These are phyloP conservation scores for Pouteria campechiana DNA, from an alignment of 179 eudicot species.

Conservation along the genomic window DNA sequence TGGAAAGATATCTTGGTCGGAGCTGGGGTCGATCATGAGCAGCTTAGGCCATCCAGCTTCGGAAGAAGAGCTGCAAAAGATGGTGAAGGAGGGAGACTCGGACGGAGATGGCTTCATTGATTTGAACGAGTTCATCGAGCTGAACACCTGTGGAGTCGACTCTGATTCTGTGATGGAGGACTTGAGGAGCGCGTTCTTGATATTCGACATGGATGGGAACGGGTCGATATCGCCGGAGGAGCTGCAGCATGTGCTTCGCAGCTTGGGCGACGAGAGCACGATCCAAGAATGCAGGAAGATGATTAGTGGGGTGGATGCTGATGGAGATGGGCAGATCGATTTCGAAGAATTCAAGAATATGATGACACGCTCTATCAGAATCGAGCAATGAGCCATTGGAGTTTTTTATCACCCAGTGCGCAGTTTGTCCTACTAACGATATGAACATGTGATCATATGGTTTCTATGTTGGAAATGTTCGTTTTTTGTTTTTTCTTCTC, in stretches of 20 bases:
- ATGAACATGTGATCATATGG: too few species aligned
- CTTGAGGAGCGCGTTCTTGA: constrained; percentile 42
- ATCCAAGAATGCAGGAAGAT: constrained; percentile 43
- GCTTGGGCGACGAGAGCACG: constrained; percentile 54
- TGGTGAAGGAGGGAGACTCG: constrained; percentile 40
- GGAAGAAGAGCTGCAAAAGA: constrained; percentile 17
- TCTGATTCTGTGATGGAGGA: constrained; percentile 24
- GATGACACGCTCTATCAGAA: constrained; percentile 21
- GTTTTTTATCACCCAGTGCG: too few species aligned
- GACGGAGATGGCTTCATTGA: constrained; percentile 57
- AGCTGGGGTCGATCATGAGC: constrained; percentile 34
- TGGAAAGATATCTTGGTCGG: constrained; percentile 40
- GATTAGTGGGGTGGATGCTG: constrained; percentile 56
- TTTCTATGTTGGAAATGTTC: too few species aligned
- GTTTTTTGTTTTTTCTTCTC: too few species aligned
- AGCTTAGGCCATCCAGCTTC: constrained; percentile 35
- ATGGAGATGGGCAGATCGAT: constrained; percentile 55
- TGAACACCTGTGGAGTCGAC: constrained; percentile 44
- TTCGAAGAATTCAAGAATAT: constrained; percentile 66
- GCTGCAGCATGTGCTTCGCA: constrained; percentile 45
- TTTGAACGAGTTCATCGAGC: constrained; percentile 37
- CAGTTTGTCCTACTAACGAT: too few species aligned
- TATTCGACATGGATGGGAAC: constrained; percentile 50
- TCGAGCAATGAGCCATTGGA: too few species aligned
- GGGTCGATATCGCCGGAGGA: constrained; percentile 54